Evolutionary conservation across 345 rosid species (phyloP).

Genomic region (Fremontodendron californicum): DNA sequence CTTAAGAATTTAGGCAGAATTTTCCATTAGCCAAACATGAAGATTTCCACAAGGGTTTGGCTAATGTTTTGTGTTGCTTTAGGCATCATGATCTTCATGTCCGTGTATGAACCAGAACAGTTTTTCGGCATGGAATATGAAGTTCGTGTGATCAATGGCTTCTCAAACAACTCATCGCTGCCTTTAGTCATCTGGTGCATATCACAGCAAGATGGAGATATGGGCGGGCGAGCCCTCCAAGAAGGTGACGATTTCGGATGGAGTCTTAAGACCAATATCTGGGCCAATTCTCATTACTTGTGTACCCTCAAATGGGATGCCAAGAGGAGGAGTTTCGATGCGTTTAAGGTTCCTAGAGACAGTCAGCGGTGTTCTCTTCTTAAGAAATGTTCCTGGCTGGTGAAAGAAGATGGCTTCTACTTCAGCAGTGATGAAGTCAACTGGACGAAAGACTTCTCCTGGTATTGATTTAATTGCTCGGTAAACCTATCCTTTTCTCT

Average conservation of each 20-base stretch:
- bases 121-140: conserved; percentile 42
- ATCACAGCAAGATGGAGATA: conserved; percentile 42
- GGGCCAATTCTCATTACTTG: conserved; percentile 34
- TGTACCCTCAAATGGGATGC: conserved; percentile 79
- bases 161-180: conserved; percentile 68
- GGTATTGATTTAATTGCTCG: conserved; percentile 27
- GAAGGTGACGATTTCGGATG: conserved; percentile 80
- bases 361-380: conserved; percentile 45
- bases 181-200: conserved; percentile 85
- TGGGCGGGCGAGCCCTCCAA: conserved; percentile 87
- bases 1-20: too few species aligned
- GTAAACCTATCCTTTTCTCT: too few species aligned
- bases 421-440: conserved; percentile 69
- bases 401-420: conserved; percentile 76
- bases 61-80: conserved; percentile 18
- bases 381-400: conserved; percentile 74
- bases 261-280: conserved; percentile 42
- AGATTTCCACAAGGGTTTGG: conserved; percentile 13
- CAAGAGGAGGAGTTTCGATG: conserved; percentile 49
- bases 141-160: conserved; percentile 76
- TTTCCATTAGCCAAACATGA: conserved; percentile 24
- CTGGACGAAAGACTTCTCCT: conserved; percentile 77
- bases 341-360: conserved; percentile 57
- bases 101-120: conserved; percentile 28
- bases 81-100: conserved; percentile 30